Evolutionary conservation across 2,329 filamentous ascomycete species (phyloP).

Genomic region (Epichloe sylvatica): DNA sequence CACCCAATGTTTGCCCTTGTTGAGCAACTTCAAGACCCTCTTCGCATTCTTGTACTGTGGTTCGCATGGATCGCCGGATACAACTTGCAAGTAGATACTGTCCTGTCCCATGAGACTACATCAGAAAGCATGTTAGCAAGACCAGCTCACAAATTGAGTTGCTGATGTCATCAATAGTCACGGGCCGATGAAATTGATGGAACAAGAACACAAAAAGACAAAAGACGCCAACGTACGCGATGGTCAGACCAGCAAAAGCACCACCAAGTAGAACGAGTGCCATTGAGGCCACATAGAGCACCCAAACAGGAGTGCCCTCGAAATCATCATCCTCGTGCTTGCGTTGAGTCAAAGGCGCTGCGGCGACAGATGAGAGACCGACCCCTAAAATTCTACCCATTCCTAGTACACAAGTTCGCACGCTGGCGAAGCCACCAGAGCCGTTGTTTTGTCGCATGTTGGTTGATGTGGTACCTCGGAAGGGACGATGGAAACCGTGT

Average conservation of each 20-base stretch:
- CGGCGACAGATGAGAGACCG: slow-evolving; percentile 33
- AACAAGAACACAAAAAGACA: background rate
- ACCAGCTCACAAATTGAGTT: background rate
- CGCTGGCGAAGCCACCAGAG: slow-evolving; percentile 22
- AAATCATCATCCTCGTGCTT: slow-evolving; percentile 32
- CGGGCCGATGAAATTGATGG: slow-evolving; percentile 2
- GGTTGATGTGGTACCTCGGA: background rate
- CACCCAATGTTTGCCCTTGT: slow-evolving; percentile 94
- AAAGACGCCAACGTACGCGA: slow-evolving; percentile 45
- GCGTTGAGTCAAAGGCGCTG: slow-evolving; percentile 27
- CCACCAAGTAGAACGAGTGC: slow-evolving; percentile 76
- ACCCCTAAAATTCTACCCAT: slow-evolving; percentile 37
- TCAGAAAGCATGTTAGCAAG: slow-evolving; percentile 1
- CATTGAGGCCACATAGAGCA: slow-evolving; percentile 67
- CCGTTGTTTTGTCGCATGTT: slow-evolving; percentile 16
- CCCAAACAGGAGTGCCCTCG: slow-evolving; percentile 56
- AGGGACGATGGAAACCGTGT: background rate
- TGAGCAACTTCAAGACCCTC: slow-evolving; percentile 64
- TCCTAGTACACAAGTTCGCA: slow-evolving; percentile 36
- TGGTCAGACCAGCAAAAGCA: slow-evolving; percentile 87
- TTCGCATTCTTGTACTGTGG: slow-evolving; percentile 76
- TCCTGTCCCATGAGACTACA: slow-evolving; percentile 55
- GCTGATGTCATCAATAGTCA: background rate
- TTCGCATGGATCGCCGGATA: slow-evolving; percentile 71
- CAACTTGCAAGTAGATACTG: slow-evolving; percentile 92